Evolutionary conservation across 805 yeast genomes (phyloP).

Genomic region (Ogataea nakhonphanomensis): DNA sequence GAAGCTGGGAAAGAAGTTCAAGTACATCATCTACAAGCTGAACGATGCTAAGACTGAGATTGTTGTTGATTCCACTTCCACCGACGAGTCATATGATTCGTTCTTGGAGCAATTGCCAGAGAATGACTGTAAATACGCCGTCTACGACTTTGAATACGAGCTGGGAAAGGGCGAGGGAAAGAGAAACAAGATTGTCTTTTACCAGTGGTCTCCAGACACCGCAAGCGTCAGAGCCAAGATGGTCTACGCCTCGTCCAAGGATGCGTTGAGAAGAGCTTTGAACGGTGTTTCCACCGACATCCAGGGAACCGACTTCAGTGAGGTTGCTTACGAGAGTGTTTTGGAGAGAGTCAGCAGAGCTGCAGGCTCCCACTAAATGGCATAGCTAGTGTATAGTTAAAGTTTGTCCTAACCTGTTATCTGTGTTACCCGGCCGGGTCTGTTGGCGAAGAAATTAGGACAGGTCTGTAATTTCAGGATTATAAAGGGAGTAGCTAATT

Average conservation of each 20-base stretch:
- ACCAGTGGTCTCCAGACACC: slow-evolving; percentile 97
- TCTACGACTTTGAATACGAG: slow-evolving; percentile 96
- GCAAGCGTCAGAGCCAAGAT: slow-evolving; percentile 94
- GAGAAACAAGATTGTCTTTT: slow-evolving; percentile 66
- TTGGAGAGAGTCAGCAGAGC: slow-evolving; percentile 86
- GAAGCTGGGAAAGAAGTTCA: slow-evolving; percentile 87
- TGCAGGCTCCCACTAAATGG: slow-evolving; percentile 54
- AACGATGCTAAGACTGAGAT: slow-evolving; percentile 88
- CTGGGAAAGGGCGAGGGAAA: slow-evolving; percentile 88
- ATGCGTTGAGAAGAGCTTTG: slow-evolving; percentile 94
- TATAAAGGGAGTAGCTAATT: neutral
- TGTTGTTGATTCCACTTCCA: slow-evolving; percentile 79
- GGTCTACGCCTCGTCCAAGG: slow-evolving; percentile 98
- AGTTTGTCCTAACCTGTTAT: slow-evolving; percentile 4
- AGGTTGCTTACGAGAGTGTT: slow-evolving; percentile 92
- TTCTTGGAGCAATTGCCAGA: slow-evolving; percentile 91
- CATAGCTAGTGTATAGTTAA: slow-evolving; percentile 6
- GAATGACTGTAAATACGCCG: slow-evolving; percentile 93
- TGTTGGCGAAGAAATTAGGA: neutral
- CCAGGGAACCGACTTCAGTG: slow-evolving; percentile 97
- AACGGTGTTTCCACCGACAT: slow-evolving; percentile 92
- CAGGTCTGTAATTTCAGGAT: slow-evolving; percentile 9
- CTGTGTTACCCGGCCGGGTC: slow-evolving; percentile 12
- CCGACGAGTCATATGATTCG: slow-evolving; percentile 71
- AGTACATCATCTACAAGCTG: slow-evolving; percentile 76